Conservation (phyloP, 306 rosid species). For the Mucuna pruriens region DNA sequence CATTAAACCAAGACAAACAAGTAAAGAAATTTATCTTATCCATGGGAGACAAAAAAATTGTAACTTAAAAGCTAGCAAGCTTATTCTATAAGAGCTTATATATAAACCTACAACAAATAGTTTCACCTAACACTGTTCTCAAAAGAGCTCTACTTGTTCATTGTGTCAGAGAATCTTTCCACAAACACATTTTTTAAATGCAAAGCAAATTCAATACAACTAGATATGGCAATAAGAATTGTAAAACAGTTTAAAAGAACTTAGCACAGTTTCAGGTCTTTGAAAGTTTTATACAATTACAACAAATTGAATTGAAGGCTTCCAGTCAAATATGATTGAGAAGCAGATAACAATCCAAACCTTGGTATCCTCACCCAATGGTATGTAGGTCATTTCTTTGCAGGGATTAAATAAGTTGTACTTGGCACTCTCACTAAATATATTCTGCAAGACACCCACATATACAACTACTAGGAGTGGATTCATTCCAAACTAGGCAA, state of each 20-base stretch:
- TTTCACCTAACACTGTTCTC: constrained; percentile 51
- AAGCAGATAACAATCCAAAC: constrained; percentile 47
- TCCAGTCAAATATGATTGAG: not conserved
- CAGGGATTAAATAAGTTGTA: constrained; percentile 98
- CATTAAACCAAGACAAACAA: constrained; percentile 21
- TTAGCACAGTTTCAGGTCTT: too few species aligned
- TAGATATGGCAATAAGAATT: not conserved
- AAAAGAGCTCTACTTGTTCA: constrained; percentile 42
- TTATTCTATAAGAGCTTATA: constrained; percentile 46
- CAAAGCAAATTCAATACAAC: constrained; percentile 12
- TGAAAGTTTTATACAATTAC: not conserved
- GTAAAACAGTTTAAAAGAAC: not conserved
- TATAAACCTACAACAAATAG: constrained; percentile 53
- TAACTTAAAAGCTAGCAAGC: constrained; percentile 35
- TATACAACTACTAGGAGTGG: constrained; percentile 98
- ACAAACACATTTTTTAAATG: constrained; percentile 37
- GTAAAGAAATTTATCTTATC: constrained; percentile 31
- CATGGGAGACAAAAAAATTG: constrained; percentile 44
- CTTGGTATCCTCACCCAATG: constrained; percentile 97
- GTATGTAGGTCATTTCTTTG: constrained; percentile 99
- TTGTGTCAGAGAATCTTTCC: constrained; percentile 31
- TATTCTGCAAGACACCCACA: constrained; percentile 98
- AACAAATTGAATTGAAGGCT: not conserved
- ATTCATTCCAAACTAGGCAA: constrained; percentile 76
- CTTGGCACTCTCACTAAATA: constrained; percentile 99